Percentiles rank a stretch among this genome's conserved stretches.
These are phyloP conservation scores for Golubevia sp. DNA, from an alignment of 1,284 basidiomycete genomes.

Conservation along the genomic window DNA sequence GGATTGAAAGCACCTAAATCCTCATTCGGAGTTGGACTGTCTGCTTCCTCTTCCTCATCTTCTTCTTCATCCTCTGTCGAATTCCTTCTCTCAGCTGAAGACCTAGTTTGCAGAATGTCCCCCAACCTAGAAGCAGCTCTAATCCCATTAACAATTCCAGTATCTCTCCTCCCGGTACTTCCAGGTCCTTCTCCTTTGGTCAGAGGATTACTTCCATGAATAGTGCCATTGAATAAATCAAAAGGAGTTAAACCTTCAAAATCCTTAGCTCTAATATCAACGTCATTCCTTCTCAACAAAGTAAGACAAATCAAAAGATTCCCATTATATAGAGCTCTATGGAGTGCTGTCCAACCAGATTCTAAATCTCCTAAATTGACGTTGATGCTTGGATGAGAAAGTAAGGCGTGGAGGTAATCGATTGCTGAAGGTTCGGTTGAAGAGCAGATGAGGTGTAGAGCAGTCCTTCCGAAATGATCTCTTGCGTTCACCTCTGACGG, in stretches of 20 bases:
- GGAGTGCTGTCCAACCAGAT: slow-evolving; percentile 45
- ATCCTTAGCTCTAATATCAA: slow-evolving; percentile 48
- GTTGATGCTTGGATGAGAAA: slow-evolving; percentile 53
- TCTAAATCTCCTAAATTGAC: slow-evolving; percentile 44
- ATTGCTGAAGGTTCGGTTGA: slow-evolving; percentile 30
- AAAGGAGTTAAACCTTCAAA: slow-evolving; percentile 56
- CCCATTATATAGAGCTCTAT: slow-evolving; percentile 54
- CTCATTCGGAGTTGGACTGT: neutral
- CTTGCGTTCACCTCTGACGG: slow-evolving; percentile 56
- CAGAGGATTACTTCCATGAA: slow-evolving; percentile 44
- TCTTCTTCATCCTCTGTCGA: neutral
- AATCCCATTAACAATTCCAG: neutral
- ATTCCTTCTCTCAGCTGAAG: no score
- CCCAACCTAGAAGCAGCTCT: neutral
- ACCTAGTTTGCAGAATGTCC: neutral
- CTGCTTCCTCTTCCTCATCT: neutral
- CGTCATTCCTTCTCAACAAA: slow-evolving; percentile 29
- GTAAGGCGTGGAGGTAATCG: slow-evolving; percentile 42
- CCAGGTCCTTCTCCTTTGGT: neutral
- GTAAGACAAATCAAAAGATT: slow-evolving; percentile 41
- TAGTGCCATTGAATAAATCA: slow-evolving; percentile 56
- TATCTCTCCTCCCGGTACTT: no score
- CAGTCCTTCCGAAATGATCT: slow-evolving; percentile 45
- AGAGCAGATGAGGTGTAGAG: slow-evolving; percentile 46
- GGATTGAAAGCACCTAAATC: neutral